Conservation (phyloP, 2,329 filamentous ascomycete species). For the Ophiostoma sp. region DNA sequence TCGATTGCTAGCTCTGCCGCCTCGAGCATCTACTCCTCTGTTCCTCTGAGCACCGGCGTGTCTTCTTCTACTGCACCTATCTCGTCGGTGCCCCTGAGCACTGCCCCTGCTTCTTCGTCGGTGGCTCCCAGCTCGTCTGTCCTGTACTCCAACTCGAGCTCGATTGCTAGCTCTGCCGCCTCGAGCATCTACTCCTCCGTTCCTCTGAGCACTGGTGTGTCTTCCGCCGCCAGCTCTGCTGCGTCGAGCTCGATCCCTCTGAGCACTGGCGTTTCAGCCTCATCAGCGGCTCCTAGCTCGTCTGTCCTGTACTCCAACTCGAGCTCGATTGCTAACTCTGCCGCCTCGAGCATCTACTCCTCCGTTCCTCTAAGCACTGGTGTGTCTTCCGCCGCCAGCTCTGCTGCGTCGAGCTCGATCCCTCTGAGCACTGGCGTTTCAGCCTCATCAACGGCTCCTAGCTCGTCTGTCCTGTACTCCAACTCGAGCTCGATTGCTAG, state of each 20-base stretch:
- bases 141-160: not conserved
- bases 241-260: too few relatives aligned
- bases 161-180: not conserved
- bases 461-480: not conserved
- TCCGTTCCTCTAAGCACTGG: too few relatives aligned
- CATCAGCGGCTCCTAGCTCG: too few relatives aligned
- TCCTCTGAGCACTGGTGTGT: not conserved
- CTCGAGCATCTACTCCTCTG: not conserved
- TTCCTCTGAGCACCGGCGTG: not conserved
- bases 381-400: too few relatives aligned
- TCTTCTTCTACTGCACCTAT: not conserved
- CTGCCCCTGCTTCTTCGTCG: not conserved
- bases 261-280: too few relatives aligned
- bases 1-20: not conserved
- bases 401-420: too few relatives aligned
- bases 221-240: too few relatives aligned
- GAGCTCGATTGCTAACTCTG: too few relatives aligned
- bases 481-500: not conserved
- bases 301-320: too few relatives aligned
- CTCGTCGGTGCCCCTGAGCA: not conserved
- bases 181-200: not conserved
- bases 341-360: too few relatives aligned
- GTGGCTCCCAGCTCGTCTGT: not conserved
- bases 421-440: constrained; percentile 5
- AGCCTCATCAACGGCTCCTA: not conserved